Evolutionary conservation across 2,329 filamentous ascomycete genomes (phyloP), one percentile per base, ranked within the genome.

Genomic region (Verticillium alfalfae): DNA sequence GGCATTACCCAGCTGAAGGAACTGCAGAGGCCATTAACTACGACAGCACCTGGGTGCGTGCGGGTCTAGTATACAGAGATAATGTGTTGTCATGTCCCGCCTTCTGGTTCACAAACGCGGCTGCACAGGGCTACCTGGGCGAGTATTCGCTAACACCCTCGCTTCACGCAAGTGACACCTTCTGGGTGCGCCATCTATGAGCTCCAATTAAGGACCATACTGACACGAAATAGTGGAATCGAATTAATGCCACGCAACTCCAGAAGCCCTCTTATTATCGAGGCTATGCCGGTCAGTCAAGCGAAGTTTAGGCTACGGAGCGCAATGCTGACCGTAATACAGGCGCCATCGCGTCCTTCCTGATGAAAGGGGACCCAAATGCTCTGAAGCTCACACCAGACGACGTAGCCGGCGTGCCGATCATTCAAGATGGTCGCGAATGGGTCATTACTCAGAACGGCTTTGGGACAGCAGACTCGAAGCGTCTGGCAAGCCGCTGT

Each of bases 141-240:
- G 83, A 88, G 69, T 88, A 88, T 66, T 83, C 80, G 0, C 87
- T 87, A 58, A 67, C 74, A 5, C 85, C 85, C 0, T 85, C 86
- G 0, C 83, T 78, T 62, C 85, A 88, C 69, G 85, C 79, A 0
- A 81, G 78, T 62, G 86, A 88, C 69, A 82, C 80, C 6, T 76
- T 78, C 56, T 87, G 82, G 69, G 82, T 84, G 36, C 22, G 22
- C 22, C 22, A 22, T 22, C 22, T 22, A 22, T 22, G 22, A 22
- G 22, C 22, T 22, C 22, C 22, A 22, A 22, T 22, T 22, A 22
- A 22, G 22, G 22, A 22, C 22, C 22, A 22, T 22, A 22, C 22
- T 22, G 22, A 22, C 22, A 22, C 22, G 22, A 22, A 22, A 22
- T 60, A 82, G 80, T 88, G 84, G 85, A 84, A 88, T 66, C 75